Base-by-base conservation (phyloP, 1,284 basidiomycete species). In the Apiotrichum laibachii region DNA sequence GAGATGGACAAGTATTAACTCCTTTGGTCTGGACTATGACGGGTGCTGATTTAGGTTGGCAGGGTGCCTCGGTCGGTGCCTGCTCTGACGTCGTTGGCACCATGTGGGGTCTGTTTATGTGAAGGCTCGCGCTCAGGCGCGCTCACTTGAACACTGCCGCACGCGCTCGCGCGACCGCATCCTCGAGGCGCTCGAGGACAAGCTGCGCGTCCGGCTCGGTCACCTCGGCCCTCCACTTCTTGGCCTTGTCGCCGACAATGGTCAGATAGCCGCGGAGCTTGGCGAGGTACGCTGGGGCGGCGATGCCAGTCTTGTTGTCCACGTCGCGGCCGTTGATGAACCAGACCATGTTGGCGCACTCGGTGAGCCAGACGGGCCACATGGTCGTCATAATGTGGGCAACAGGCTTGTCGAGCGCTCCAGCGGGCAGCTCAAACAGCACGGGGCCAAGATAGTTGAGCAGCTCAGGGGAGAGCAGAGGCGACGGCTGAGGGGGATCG, bases 231-330 rank as follows among this genome's bases (percentile, higher is more conserved):
- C 50, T 55, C 59, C 59, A 60, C 26, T 33, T 26, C 42, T 53
- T 56, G 7, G 55, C 55, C 55, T 55, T 59, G 53, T 22, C 40
- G 26, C 19, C 43, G 5, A 60, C 34, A 5, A 51, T 21, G 2
- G 31, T 21, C 21, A 61, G 52, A 43, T 48, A 57, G 9, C 56
- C 47, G 22, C 37, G 50, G 22, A 46, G 45, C 37, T 53, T 58
- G 15, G 75, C 70, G 19, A 76, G 64, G 40, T 70, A 57, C 2
- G 67, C 69, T 43, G 71, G 70, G 56, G 72, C 66, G 34, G 65
- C 63, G 55, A 63, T 44, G 1, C 64, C 64, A 2, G 55, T 50
- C 35, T 33, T 37, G 53, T 65, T 63, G 18, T 33, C 50, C 35
- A 11, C 40, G 53, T 65, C 64, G 5, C 53, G 53, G 26, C 46